Conservation (phyloP, 176 grass and related monocot species). For the Luzula sylvatica region DNA sequence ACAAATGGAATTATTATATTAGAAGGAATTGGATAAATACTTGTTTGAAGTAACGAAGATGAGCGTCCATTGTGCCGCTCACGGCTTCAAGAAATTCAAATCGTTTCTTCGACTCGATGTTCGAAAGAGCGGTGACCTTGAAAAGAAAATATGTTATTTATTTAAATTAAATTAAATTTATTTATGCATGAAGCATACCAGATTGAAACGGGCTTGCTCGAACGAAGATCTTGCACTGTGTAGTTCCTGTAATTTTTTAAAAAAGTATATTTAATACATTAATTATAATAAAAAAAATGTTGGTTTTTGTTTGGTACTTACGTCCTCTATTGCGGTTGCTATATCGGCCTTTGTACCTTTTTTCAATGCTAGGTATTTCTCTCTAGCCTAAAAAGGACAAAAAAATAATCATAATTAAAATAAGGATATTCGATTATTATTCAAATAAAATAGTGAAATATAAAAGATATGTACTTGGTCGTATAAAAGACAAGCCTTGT, state of each 20-base stretch:
- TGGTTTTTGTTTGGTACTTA: slow-evolving; percentile 16
- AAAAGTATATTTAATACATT: slow-evolving; percentile 13
- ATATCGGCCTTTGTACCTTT: slow-evolving; percentile 86
- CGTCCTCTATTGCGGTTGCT: slow-evolving; percentile 83
- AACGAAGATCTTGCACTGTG: slow-evolving; percentile 89
- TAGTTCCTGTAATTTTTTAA: slow-evolving; percentile 53
- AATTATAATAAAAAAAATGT: slow-evolving; percentile 20
- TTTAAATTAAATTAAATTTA: neutral
- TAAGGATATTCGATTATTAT: too few species aligned
- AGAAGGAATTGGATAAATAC: slow-evolving; percentile 39
- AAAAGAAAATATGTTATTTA: slow-evolving; percentile 6
- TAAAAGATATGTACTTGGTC: slow-evolving; percentile 61
- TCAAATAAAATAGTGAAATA: neutral
- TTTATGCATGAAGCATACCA: slow-evolving; percentile 30
- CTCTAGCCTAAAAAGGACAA: slow-evolving; percentile 51
- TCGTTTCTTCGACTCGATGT: slow-evolving; percentile 97
- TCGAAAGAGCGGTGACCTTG: slow-evolving; percentile 91
- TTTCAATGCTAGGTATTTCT: slow-evolving; percentile 84
- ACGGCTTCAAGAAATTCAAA: slow-evolving; percentile 99
- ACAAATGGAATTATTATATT: slow-evolving; percentile 15
- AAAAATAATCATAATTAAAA: neutral
- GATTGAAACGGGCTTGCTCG: slow-evolving; percentile 93
- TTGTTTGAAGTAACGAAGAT: slow-evolving; percentile 99
- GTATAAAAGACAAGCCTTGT: slow-evolving; percentile 93
- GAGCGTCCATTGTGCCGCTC: slow-evolving; percentile 99